These are phyloP conservation scores for Rhinocladiella similis DNA, from an alignment of 2,329 filamentous ascomycete genomes.

Conservation along the genomic window DNA sequence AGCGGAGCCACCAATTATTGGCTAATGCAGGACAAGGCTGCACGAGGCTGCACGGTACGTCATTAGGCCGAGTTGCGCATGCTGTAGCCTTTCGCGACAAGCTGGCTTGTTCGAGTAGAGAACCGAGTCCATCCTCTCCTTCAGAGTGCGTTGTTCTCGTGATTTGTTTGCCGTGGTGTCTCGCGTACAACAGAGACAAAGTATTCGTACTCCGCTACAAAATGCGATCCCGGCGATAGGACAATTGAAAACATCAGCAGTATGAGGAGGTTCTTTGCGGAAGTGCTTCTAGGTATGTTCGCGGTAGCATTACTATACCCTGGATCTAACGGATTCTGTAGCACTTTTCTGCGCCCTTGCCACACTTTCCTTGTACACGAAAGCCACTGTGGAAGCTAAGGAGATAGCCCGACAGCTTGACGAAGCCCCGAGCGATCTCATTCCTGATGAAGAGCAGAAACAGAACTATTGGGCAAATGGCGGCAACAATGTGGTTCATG, in stretches of 20 bases:
- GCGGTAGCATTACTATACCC: background rate
- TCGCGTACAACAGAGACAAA: background rate
- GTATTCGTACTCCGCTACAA: background rate
- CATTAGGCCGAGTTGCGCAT: conserved; percentile 11
- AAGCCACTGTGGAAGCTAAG: conserved; percentile 6
- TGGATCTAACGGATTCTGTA: background rate
- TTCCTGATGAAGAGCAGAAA: conserved; percentile 16
- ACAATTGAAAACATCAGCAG: conserved; percentile 1
- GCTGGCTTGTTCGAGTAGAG: conserved; percentile 15
- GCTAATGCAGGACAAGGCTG: background rate
- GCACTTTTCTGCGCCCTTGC: conserved; percentile 2
- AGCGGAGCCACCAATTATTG: too few relatives aligned
- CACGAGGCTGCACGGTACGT: conserved; percentile 20
- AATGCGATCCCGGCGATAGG: conserved; percentile 13
- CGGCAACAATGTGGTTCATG: conserved; percentile 27
- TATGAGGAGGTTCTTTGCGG: conserved; percentile 4
- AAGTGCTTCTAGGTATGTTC: conserved; percentile 14
- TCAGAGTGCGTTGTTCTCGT: background rate
- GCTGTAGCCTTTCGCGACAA: conserved; percentile 10
- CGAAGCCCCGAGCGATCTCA: conserved; percentile 6
- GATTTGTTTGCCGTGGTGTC: background rate
- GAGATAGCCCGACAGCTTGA: background rate
- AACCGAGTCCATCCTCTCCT: background rate
- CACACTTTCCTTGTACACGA: background rate
- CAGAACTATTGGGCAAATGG: conserved; percentile 23